Conservation (phyloP, 192 early-diverging fungal genomes). For the Backusella liffmaniae region DNA sequence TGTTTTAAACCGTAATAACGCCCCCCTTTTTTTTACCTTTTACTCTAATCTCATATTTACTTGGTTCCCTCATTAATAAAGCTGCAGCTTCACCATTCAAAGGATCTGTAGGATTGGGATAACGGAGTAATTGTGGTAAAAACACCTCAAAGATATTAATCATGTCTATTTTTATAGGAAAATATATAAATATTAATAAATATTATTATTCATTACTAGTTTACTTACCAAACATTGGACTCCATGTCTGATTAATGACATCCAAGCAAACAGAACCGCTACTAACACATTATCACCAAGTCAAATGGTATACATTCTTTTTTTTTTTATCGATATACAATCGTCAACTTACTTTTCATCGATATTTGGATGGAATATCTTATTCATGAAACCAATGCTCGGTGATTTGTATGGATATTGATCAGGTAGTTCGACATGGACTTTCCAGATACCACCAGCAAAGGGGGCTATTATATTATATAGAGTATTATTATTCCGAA, state of each 20-base stretch:
- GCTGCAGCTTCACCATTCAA: slow-evolving; percentile 99
- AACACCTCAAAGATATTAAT: slow-evolving; percentile 99
- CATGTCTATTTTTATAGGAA: slow-evolving; percentile 68
- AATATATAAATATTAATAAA: background rate
- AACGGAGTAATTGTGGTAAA: slow-evolving; percentile 94
- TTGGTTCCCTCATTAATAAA: slow-evolving; percentile 90
- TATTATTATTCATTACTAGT: background rate
- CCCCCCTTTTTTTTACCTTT: slow-evolving; percentile 56
- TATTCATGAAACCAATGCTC: slow-evolving; percentile 99
- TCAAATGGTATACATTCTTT: no score
- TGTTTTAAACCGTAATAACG: background rate
- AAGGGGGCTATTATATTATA: slow-evolving; percentile 75
- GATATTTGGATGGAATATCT: slow-evolving; percentile 99
- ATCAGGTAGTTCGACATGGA: slow-evolving; percentile 98
- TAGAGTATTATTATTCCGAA: background rate
- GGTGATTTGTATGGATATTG: slow-evolving; percentile 99
- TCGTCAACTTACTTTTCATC: slow-evolving; percentile 77
- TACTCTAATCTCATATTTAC: slow-evolving; percentile 89
- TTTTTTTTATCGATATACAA: no score
- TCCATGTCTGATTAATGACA: slow-evolving; percentile 99
- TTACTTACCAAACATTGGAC: slow-evolving; percentile 93
- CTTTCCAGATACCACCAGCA: slow-evolving; percentile 91
- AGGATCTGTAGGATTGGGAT: slow-evolving; percentile 98
- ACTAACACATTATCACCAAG: slow-evolving; percentile 39
- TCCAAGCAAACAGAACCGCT: slow-evolving; percentile 99